Percentiles rank a stretch among this genome's conserved stretches.
These are phyloP conservation scores for Somion occarium DNA, from an alignment of 1,284 basidiomycete species.

Conservation along the genomic window DNA sequence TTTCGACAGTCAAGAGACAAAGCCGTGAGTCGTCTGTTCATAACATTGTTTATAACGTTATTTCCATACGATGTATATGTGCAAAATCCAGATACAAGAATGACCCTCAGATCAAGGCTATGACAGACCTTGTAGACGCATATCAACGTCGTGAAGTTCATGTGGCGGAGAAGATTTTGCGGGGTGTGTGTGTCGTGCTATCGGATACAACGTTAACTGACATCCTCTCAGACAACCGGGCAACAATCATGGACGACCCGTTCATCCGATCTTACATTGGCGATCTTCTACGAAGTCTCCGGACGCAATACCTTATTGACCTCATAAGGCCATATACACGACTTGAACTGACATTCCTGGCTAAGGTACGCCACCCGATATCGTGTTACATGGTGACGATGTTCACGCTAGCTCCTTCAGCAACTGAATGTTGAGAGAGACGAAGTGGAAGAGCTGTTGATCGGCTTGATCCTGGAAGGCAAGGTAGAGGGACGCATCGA, in stretches of 20 bases:
- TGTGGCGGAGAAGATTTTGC: slow-evolving; percentile 90
- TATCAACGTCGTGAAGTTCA: slow-evolving; percentile 97
- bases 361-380: no score
- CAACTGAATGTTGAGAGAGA: slow-evolving; percentile 87
- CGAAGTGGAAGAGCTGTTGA: slow-evolving; percentile 91
- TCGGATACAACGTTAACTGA: neutral
- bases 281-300: slow-evolving; percentile 87
- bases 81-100: slow-evolving; percentile 82
- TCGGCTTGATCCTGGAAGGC: slow-evolving; percentile 91
- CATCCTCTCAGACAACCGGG: slow-evolving; percentile 67
- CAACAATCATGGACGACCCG: slow-evolving; percentile 91
- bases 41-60: no score
- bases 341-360: slow-evolving; percentile 87
- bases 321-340: slow-evolving; percentile 96
- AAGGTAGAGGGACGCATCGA: slow-evolving; percentile 95
- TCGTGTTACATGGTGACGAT: neutral
- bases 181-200: slow-evolving; percentile 45
- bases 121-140: slow-evolving; percentile 95
- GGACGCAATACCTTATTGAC: slow-evolving; percentile 96
- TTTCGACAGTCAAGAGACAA: slow-evolving; percentile 99
- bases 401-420: slow-evolving; percentile 45
- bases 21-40: slow-evolving; percentile 59
- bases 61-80: no score
- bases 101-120: slow-evolving; percentile 94
- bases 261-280: slow-evolving; percentile 95